Percentiles rank a stretch among this genome's conserved stretches.
Conservation (phyloP, 176 grass and related monocot genomes). For the Leersia perrieri region DNA sequence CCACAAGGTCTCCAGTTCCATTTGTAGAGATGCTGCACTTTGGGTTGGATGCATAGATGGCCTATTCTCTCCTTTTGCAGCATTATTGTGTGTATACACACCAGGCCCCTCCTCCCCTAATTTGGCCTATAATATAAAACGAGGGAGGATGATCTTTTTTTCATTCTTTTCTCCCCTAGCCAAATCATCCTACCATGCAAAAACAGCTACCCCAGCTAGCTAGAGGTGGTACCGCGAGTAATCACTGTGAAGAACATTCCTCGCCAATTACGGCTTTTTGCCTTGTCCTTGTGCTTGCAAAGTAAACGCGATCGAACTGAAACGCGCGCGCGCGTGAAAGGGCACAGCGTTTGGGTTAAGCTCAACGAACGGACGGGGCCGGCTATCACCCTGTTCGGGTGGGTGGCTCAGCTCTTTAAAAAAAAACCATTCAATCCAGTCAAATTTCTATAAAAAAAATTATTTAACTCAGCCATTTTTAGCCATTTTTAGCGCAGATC, state of each 20-base stretch:
- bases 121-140: neutral
- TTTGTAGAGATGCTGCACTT: constrained; percentile 5
- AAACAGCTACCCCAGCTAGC: neutral
- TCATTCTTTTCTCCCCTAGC: too few species aligned
- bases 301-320: neutral
- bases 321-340: neutral
- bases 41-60: neutral
- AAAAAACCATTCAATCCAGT: too few species aligned
- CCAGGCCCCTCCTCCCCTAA: too few species aligned
- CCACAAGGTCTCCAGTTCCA: constrained; percentile 18
- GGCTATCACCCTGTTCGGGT: too few species aligned
- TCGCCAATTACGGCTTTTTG: constrained; percentile 30
- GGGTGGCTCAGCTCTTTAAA: too few species aligned
- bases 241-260: constrained; percentile 15
- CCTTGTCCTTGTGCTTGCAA: neutral
- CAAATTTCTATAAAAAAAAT: too few species aligned
- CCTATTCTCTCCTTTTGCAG: constrained; percentile 7
- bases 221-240: neutral
- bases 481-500: too few species aligned
- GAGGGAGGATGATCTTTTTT: neutral
- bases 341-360: too few species aligned
- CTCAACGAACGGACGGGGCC: too few species aligned
- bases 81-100: neutral
- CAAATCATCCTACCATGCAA: neutral
- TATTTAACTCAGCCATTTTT: too few species aligned